phyloP scores from a whole-genome alignment of 164 flowering plant species.

The Tetrastigma voinierianum region DNA sequence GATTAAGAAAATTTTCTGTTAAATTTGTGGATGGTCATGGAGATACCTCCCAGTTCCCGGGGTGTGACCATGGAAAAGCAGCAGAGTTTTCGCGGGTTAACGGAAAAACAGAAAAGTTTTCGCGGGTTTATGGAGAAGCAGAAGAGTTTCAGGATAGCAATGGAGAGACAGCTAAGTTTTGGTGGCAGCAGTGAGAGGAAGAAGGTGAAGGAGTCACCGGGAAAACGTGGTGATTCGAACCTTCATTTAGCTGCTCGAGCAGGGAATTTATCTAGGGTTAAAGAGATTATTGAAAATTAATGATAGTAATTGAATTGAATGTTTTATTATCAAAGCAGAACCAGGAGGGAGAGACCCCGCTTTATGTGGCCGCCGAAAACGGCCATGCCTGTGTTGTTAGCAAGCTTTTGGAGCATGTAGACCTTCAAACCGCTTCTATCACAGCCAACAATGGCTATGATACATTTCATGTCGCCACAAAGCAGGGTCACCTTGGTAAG shows the following conservation, averaged over 20 bases:
- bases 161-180: slow-evolving; percentile 70
- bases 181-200: slow-evolving; percentile 49
- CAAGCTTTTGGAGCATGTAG: slow-evolving; percentile 66
- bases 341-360: slow-evolving; percentile 75
- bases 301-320: slow-evolving; percentile 25
- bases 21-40: background rate
- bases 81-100: slow-evolving; percentile 36
- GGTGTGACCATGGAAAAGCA: slow-evolving; percentile 7
- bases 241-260: slow-evolving; percentile 79
- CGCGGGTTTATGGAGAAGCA: slow-evolving; percentile 53
- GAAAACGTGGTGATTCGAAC: slow-evolving; percentile 74
- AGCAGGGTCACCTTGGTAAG: slow-evolving; percentile 87
- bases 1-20: too few relatives aligned
- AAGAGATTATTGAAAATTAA: slow-evolving; percentile 57
- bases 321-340: slow-evolving; percentile 56
- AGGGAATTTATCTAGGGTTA: slow-evolving; percentile 59
- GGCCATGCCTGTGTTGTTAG: slow-evolving; percentile 59
- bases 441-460: slow-evolving; percentile 75
- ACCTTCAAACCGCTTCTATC: slow-evolving; percentile 60
- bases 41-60: slow-evolving; percentile 3
- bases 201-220: slow-evolving; percentile 72
- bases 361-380: slow-evolving; percentile 84
- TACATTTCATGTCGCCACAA: slow-evolving; percentile 93
- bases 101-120: slow-evolving; percentile 51
- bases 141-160: slow-evolving; percentile 53